These are phyloP conservation scores for Samsoniella hepiali DNA, from an alignment of 2,329 filamentous ascomycete species.

Conservation along the genomic window DNA sequence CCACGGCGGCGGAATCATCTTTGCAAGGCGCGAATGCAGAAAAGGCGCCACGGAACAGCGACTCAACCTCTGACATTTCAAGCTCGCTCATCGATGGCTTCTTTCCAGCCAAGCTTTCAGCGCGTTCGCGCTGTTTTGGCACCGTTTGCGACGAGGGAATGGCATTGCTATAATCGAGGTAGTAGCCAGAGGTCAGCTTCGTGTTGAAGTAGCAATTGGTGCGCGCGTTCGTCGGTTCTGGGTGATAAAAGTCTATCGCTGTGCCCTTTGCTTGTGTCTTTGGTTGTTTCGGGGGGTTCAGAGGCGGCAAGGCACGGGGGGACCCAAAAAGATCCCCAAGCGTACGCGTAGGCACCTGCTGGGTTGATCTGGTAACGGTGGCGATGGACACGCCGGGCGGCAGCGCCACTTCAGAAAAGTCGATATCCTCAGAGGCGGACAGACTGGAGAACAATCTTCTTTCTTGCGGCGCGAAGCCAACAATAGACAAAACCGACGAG, in stretches of 20 bases:
- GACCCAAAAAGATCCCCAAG: slow-evolving; percentile 73
- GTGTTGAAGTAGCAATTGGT: slow-evolving; percentile 64
- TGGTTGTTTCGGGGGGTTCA: slow-evolving; percentile 69
- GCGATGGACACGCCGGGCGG: slow-evolving; percentile 67
- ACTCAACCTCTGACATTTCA: slow-evolving; percentile 66
- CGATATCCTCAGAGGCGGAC: slow-evolving; percentile 37
- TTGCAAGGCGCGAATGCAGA: slow-evolving; percentile 75
- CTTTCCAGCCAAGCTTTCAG: slow-evolving; percentile 62
- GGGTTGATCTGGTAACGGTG: slow-evolving; percentile 33
- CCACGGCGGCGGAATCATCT: slow-evolving; percentile 68
- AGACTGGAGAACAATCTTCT: slow-evolving; percentile 86
- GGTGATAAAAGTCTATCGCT: slow-evolving; percentile 50
- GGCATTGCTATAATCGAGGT: slow-evolving; percentile 67
- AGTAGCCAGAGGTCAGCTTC: slow-evolving; percentile 63
- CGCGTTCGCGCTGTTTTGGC: slow-evolving; percentile 67
- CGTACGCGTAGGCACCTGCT: slow-evolving; percentile 54
- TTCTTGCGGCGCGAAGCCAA: slow-evolving; percentile 69
- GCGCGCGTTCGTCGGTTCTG: slow-evolving; percentile 54
- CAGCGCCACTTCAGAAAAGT: slow-evolving; percentile 48
- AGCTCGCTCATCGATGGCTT: slow-evolving; percentile 55
- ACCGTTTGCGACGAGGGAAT: slow-evolving; percentile 52
- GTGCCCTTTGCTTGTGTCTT: slow-evolving; percentile 66
- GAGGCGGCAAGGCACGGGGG: slow-evolving; percentile 58
- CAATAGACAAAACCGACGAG: slow-evolving; percentile 68
- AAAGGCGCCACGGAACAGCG: slow-evolving; percentile 72